Percentiles rank a stretch among this genome's conserved stretches.
Evolutionary conservation across 2,329 filamentous ascomycete genomes (phyloP).

Genomic region (Trichoderma afroharzianum): DNA sequence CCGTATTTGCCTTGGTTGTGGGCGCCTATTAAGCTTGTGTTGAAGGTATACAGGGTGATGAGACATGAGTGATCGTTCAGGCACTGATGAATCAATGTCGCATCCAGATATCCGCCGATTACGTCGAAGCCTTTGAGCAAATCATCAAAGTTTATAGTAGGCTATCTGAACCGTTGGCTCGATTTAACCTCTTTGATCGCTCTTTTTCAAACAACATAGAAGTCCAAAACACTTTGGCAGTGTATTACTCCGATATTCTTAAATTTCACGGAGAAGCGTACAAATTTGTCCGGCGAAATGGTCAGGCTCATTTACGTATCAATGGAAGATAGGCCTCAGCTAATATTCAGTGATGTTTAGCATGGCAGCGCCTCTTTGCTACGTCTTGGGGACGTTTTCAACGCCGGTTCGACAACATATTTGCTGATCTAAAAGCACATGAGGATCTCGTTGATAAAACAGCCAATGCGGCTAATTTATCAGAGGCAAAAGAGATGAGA

Average conservation of each 20-base stretch:
- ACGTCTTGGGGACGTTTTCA: slow-evolving; percentile 19
- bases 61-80: not conserved
- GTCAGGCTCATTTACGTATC: slow-evolving; percentile 20
- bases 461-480: not conserved
- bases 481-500: not conserved
- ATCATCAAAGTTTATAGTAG: not conserved
- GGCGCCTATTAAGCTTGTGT: slow-evolving; percentile 39
- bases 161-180: slow-evolving; percentile 20
- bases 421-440: slow-evolving; percentile 3
- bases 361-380: slow-evolving; percentile 24
- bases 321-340: too few species aligned
- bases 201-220: slow-evolving; percentile 29
- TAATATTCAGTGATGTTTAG: not conserved
- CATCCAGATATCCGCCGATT: not conserved
- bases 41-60: not conserved
- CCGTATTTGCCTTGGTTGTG: slow-evolving; percentile 45
- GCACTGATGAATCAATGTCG: not conserved
- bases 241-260: slow-evolving; percentile 47
- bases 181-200: slow-evolving; percentile 14
- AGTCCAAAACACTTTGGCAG: slow-evolving; percentile 39
- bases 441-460: slow-evolving; percentile 4
- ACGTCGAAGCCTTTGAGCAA: not conserved
- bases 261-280: slow-evolving; percentile 46
- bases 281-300: slow-evolving; percentile 38
- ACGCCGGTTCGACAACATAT: slow-evolving; percentile 2